Evolutionary conservation across 2,329 filamentous ascomycete genomes (phyloP), one percentile per base, ranked within the genome.

Genomic region (Bipolaris zeicola): DNA sequence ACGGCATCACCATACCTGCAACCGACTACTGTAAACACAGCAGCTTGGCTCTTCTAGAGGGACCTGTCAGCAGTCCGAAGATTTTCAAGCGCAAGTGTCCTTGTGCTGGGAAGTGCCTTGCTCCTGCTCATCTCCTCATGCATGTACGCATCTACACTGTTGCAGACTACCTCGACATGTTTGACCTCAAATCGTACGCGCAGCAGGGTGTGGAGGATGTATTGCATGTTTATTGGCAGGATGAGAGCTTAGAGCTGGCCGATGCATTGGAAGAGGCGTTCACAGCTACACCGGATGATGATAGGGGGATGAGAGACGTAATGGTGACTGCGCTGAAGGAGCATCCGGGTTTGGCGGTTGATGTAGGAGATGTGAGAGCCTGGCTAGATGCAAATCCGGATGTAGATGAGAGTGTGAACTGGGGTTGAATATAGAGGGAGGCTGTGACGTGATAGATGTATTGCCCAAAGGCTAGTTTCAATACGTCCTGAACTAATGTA

Each of bases 161-260:
- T 6, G 58, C 50, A 4, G 58, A 60, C 24, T 57, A 58, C 34
- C 33, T 60, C 14, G 38, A 33, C 6, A 58, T 57, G 46, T 11
- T 3, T 6, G 38, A 41, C 31, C 14, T 60, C 3, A 60, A 58
- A 3, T 5, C 26, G n/a, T 52, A 49, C 2, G 55, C 55, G 14
- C 47, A 26, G 0, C 33, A 55, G 20, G 55, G 47, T 2, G 46
- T 58, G 14, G 13, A 18, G 5, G 49, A 53, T 4, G 42, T 61
- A 5, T 16, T 58, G 36, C 58, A 58, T 46, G 58, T 60, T 6
- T 50, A 60, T 11, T 60, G 55, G 58, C 43, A 55, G 20, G 39
- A 50, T 20, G 37, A 54, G n/a, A 42, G 34, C 1, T 14, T 59
- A 33, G 22, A 50, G 1, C 20, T 50, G 37, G 56, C 33, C 14